phyloP scores from a whole-genome alignment of 305 asterid genomes.

The Solanum hybrid region DNA sequence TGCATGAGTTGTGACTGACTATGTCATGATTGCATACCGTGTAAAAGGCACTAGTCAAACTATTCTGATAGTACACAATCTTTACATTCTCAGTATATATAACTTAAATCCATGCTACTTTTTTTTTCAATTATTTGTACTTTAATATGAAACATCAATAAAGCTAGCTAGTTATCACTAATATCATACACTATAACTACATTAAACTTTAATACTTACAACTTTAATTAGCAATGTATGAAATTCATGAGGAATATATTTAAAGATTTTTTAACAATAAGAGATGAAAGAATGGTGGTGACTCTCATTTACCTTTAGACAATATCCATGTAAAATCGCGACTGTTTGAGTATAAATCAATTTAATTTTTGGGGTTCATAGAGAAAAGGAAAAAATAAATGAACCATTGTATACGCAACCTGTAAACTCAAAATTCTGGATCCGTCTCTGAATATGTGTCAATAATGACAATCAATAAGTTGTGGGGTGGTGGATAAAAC shows the following conservation, averaged over 20 bases:
- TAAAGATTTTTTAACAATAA: neutral
- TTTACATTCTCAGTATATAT: neutral
- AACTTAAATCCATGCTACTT: neutral
- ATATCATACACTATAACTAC: neutral
- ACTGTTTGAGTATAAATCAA: neutral
- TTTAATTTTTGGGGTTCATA: neutral
- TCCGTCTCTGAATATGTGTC: neutral
- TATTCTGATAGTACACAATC: neutral
- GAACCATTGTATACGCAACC: conserved; percentile 5
- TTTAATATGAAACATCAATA: neutral
- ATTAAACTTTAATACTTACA: neutral
- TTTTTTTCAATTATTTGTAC: neutral
- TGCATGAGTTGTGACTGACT: neutral
- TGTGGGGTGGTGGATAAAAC: conserved; percentile 31
- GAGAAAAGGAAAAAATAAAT: neutral
- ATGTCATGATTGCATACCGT: neutral
- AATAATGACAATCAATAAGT: conserved; percentile 50
- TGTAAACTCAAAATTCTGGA: neutral
- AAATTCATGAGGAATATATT: neutral
- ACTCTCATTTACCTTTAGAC: neutral
- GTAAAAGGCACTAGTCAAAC: neutral
- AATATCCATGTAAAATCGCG: neutral
- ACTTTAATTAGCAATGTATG: neutral
- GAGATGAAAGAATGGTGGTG: neutral
- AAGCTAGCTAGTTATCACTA: neutral